These are phyloP conservation scores for Botryococcus braunii DNA, from an alignment of 163 green algal genomes.

Conservation along the genomic window DNA sequence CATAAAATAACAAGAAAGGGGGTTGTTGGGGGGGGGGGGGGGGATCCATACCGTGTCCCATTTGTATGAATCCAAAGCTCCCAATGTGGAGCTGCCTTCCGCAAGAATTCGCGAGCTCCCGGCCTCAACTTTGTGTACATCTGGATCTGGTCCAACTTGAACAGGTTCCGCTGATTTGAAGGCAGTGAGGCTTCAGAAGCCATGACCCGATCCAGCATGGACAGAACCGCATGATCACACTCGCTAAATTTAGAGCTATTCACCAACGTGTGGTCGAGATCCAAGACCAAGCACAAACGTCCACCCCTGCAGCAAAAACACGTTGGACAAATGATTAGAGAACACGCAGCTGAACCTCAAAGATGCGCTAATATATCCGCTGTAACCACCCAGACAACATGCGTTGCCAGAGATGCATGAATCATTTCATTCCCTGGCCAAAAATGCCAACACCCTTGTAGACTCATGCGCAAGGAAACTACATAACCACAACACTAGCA, in stretches of 20 bases:
- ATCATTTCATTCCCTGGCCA: too few species aligned
- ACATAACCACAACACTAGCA: too few species aligned
- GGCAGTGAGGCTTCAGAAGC: slow-evolving; percentile 19
- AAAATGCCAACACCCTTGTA: too few species aligned
- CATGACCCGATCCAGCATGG: slow-evolving; percentile 18
- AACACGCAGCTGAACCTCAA: too few species aligned
- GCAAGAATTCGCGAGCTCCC: slow-evolving; percentile 49
- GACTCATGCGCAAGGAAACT: too few species aligned
- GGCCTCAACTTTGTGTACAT: slow-evolving; percentile 74
- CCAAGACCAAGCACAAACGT: slow-evolving; percentile 54
- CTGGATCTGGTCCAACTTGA: slow-evolving; percentile 32
- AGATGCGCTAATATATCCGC: too few species aligned
- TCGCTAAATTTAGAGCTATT: slow-evolving; percentile 39
- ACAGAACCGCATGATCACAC: slow-evolving; percentile 1
- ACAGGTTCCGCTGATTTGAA: slow-evolving; percentile 29
- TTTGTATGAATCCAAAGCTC: slow-evolving; percentile 66
- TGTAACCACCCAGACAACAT: too few species aligned
- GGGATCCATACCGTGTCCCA: slow-evolving; percentile 20
- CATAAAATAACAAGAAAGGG: too few species aligned
- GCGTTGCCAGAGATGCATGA: too few species aligned
- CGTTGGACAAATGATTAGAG: too few species aligned
- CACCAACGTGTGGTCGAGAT: slow-evolving; percentile 50
- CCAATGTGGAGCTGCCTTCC: slow-evolving; percentile 34
- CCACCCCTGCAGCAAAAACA: too few species aligned
- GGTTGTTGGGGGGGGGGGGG: too few species aligned